phyloP scores from a whole-genome alignment of 192 early-diverging fungal species.

The Cetraspora pellucida region DNA sequence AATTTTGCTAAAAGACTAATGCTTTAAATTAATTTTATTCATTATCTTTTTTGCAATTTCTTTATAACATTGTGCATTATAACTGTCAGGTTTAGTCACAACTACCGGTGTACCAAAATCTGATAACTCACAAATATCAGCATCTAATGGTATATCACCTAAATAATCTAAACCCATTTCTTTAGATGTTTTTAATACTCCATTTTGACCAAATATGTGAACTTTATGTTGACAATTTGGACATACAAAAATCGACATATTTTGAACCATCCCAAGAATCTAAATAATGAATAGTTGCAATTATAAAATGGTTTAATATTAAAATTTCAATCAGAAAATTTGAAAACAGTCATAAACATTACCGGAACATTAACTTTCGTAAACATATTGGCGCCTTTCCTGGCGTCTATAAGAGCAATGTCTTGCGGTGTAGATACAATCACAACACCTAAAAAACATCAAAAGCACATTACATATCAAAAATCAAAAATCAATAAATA shows the following conservation, averaged over 20 bases:
- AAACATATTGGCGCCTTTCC: constrained; percentile 83
- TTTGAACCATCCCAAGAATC: constrained; percentile 87
- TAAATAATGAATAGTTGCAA: background rate
- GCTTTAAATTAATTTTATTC: constrained; percentile 28
- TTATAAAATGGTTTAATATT: background rate
- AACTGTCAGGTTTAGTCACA: constrained; percentile 55
- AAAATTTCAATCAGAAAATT: background rate
- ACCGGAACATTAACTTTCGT: constrained; percentile 80
- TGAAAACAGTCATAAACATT: constrained; percentile 31
- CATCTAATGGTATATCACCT: constrained; percentile 78
- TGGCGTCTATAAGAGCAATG: constrained; percentile 78
- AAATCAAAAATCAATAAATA: background rate
- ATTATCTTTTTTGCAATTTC: constrained; percentile 52
- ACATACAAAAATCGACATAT: constrained; percentile 84
- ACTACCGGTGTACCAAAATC: constrained; percentile 79
- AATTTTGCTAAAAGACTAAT: too few relatives aligned
- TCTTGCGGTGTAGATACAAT: constrained; percentile 93
- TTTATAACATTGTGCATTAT: constrained; percentile 53
- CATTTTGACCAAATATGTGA: constrained; percentile 78
- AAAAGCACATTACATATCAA: background rate
- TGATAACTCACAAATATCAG: constrained; percentile 68
- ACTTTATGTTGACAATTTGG: constrained; percentile 76
- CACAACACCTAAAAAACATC: constrained; percentile 59
- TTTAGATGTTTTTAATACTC: constrained; percentile 58
- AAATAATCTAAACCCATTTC: constrained; percentile 69